Base-by-base conservation (phyloP, 2,329 filamentous ascomycete species). In the Xylariaceae sp. region DNA sequence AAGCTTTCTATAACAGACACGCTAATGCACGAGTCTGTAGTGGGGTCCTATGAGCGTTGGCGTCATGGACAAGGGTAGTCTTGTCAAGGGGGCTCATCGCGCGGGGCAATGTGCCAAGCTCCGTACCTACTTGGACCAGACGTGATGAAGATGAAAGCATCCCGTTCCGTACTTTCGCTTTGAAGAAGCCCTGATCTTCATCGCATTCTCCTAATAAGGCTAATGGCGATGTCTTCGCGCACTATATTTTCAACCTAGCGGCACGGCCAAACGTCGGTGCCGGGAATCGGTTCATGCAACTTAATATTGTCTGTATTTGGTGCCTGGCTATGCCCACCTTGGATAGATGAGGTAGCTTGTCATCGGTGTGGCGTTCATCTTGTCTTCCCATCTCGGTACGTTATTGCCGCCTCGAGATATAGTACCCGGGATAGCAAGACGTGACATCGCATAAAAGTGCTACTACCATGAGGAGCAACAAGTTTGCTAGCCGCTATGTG, bases 401-500 rank as follows among this genome's bases (percentile, higher is more conserved):
- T 18, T 13, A 9, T 23, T 43, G 10, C 47, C 36, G 29, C 6
- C 37, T 24, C 24, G 39, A 27, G 23, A 24, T 50, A 43, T 24
- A 50, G 35, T 20, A 15, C 15, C 29, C 23, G 21, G 21, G 35
- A 29, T 30, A 43, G 36, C 29, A 45, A 50, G 9, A 32, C 41
- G 29, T 51, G 52, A 55, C 41, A 55, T 55, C 41, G 42, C 27
- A 45, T 30, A 20, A 8, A n/a, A 11, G 37, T 16, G 16, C 6
- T 40, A 29, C 9, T 24, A 21, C 46, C 24, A 30, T 8, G 13
- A 7, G 27, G 13, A 7, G 27, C 27, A 42, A 35, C 8, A 20
- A 43, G 4, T 16, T n/a, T 40, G 27, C 26, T 10, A 6, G 35
- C 11, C 3, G 26, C 32, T 13, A 27, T 39, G 18, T 9, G 18